A percentile compares a stretch with the other conserved stretches of the same genome.
These are phyloP conservation scores for Paraphaeosphaeria sporulosa DNA, from an alignment of 2,329 filamentous ascomycete species.

Conservation along the genomic window DNA sequence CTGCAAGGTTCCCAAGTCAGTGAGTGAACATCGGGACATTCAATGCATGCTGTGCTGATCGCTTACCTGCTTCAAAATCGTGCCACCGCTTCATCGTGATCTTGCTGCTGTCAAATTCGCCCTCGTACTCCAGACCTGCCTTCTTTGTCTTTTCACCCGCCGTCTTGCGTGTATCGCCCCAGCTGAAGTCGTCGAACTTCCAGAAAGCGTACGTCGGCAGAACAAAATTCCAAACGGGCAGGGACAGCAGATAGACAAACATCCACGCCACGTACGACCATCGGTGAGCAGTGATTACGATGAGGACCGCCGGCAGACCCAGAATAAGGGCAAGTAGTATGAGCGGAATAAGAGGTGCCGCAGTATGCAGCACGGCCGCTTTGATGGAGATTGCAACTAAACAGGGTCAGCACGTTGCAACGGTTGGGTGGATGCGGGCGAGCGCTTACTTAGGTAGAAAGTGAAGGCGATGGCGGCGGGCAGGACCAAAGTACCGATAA, in stretches of 20 bases:
- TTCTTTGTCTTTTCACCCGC: conserved; percentile 89
- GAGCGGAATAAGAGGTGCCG: conserved; percentile 85
- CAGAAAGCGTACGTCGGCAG: conserved; percentile 94
- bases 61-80: conserved; percentile 83
- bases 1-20: conserved; percentile 44
- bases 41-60: conserved; percentile 15
- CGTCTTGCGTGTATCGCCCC: conserved; percentile 97
- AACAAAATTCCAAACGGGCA: conserved; percentile 98
- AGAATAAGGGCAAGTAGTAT: conserved; percentile 89
- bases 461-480: conserved; percentile 97
- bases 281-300: conserved; percentile 91
- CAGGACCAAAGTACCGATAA: conserved; percentile 91
- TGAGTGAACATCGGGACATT: conserved; percentile 25
- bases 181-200: conserved; percentile 99
- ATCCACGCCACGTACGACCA: conserved; percentile 96
- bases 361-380: conserved; percentile 62
- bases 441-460: conserved; percentile 84
- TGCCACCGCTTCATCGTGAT: conserved; percentile 98
- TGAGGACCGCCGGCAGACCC: conserved; percentile 89
- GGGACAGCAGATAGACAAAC: conserved; percentile 90
- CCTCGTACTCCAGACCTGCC: conserved; percentile 84
- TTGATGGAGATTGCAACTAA: conserved; percentile 85
- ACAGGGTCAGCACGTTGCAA: conserved; percentile 34
- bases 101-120: conserved; percentile 97
- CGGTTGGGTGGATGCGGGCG: conserved; percentile 11